phyloP scores from a whole-genome alignment of 108 stramenopile species.

The Fragilariopsis cylindrus region DNA sequence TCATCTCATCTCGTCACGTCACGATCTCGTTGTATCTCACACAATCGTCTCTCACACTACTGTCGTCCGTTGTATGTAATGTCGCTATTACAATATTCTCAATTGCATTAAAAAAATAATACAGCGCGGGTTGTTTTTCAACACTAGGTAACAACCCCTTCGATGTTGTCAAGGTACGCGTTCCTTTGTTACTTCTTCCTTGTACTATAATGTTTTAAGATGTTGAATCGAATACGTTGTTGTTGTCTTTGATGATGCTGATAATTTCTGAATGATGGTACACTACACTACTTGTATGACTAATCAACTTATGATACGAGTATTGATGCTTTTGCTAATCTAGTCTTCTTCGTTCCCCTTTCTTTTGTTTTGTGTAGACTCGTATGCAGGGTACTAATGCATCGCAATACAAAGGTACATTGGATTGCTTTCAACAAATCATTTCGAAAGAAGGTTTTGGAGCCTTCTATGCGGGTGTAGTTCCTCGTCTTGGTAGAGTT shows the following conservation, averaged over 20 bases:
- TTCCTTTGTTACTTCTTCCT: conserved; percentile 2
- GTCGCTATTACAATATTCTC: too few relatives aligned
- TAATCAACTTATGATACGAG: too few relatives aligned
- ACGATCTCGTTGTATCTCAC: too few relatives aligned
- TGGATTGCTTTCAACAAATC: conserved; percentile 94
- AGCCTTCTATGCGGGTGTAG: conserved; percentile 93
- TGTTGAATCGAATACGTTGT: neutral
- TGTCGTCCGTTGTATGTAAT: too few relatives aligned
- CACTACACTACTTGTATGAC: too few relatives aligned
- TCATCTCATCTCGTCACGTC: too few relatives aligned
- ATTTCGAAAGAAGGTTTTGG: conserved; percentile 82
- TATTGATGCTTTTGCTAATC: too few relatives aligned
- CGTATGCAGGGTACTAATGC: conserved; percentile 96
- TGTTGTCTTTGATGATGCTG: too few relatives aligned
- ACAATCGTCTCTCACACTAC: too few relatives aligned
- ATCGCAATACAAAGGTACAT: conserved; percentile 76
- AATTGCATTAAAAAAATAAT: too few relatives aligned
- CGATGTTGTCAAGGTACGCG: conserved; percentile 92
- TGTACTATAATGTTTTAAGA: neutral
- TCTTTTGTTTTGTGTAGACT: conserved; percentile 33
- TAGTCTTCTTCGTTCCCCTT: too few relatives aligned
- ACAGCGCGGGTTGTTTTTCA: conserved; percentile 91
- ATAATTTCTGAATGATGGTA: neutral
- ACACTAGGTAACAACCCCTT: conserved; percentile 96
- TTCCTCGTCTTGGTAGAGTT: conserved; percentile 92